These are phyloP conservation scores for Phialophora verrucosa DNA, from an alignment of 2,329 filamentous ascomycete genomes.

Conservation along the genomic window DNA sequence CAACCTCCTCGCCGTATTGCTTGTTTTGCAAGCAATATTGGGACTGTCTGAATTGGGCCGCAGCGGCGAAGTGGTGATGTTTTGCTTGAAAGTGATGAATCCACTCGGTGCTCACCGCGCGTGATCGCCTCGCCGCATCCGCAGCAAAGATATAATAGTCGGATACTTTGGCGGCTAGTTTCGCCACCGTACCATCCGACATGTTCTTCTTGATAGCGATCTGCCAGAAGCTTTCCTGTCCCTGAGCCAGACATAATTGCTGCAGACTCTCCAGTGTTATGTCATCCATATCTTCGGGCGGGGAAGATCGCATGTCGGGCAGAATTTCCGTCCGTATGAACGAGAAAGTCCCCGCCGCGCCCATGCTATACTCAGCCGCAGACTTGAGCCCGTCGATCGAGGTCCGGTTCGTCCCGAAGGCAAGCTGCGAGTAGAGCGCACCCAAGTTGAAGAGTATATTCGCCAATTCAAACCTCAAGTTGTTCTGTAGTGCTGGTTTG, in stretches of 20 bases:
- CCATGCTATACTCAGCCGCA: constrained; percentile 87
- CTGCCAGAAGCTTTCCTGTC: constrained; percentile 97
- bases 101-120: constrained; percentile 90
- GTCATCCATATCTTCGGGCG: constrained; percentile 94
- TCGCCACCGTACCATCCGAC: constrained; percentile 90
- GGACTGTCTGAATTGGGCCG: constrained; percentile 89
- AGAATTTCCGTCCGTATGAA: constrained; percentile 78
- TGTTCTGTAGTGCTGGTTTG: constrained; percentile 63
- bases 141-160: constrained; percentile 86
- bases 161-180: constrained; percentile 86
- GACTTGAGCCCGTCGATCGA: constrained; percentile 83
- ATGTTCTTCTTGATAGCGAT: constrained; percentile 93
- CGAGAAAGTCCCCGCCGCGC: constrained; percentile 80
- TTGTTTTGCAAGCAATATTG: constrained; percentile 91
- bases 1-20: constrained; percentile 94
- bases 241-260: constrained; percentile 85
- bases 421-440: constrained; percentile 90
- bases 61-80: constrained; percentile 94
- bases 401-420: constrained; percentile 76
- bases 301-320: constrained; percentile 79
- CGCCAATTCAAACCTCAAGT: constrained; percentile 79
- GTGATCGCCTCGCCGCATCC: constrained; percentile 85
- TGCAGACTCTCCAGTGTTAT: constrained; percentile 83
- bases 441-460: constrained; percentile 94
- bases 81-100: constrained; percentile 98